A percentile compares a stretch with the other conserved stretches of the same genome.
These are phyloP conservation scores for Bisporella sp. DNA, from an alignment of 2,329 filamentous ascomycete genomes.

Conservation along the genomic window DNA sequence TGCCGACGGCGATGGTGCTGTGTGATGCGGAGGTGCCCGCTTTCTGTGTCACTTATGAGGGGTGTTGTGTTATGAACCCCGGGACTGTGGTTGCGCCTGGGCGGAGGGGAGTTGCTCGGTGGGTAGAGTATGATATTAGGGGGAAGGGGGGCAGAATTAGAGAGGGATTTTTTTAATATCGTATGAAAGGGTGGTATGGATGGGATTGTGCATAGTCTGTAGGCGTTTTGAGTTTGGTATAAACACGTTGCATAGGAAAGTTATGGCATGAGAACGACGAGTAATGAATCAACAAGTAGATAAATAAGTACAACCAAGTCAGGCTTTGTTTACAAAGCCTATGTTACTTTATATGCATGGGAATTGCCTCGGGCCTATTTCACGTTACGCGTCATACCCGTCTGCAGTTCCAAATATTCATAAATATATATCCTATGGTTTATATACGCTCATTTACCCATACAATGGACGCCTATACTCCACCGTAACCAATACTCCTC, in stretches of 20 bases:
- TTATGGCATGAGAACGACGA: not conserved
- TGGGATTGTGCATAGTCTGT: not conserved
- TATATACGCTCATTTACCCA: not conserved
- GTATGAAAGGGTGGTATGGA: not conserved
- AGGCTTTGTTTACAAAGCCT: no score
- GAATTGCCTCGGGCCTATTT: no score
- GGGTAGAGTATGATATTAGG: constrained; percentile 77
- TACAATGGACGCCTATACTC: not conserved
- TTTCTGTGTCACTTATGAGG: constrained; percentile 88
- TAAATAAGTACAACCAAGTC: no score
- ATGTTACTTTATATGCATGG: no score
- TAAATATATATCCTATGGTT: not conserved
- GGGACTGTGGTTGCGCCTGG: constrained; percentile 67
- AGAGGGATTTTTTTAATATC: constrained; percentile 22
- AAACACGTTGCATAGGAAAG: not conserved
- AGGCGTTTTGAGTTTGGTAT: not conserved
- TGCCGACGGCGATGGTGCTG: constrained; percentile 77
- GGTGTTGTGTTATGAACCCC: constrained; percentile 93
- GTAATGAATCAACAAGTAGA: no score
- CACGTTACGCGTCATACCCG: no score
- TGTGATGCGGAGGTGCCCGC: constrained; percentile 75
- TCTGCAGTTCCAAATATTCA: not conserved
- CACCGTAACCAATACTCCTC: not conserved
- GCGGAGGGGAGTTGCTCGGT: constrained; percentile 62
- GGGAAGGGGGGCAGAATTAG: constrained; percentile 22